These are phyloP conservation scores for Beauveria sp. DNA, from an alignment of 2,329 filamentous ascomycete species.

Conservation along the genomic window DNA sequence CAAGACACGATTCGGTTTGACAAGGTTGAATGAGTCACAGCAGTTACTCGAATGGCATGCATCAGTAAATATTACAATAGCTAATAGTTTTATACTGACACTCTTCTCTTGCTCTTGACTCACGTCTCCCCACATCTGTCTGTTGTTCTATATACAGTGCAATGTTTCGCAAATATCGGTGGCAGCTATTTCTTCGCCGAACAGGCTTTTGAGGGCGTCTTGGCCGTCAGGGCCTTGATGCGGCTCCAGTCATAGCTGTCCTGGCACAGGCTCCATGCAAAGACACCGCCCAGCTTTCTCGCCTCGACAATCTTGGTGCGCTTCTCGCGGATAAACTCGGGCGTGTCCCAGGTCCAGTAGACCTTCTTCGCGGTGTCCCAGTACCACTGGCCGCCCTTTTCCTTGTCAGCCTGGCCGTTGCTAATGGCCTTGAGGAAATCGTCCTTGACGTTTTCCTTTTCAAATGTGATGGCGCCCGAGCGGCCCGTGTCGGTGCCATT, in stretches of 20 bases:
- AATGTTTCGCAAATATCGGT: too few relatives aligned
- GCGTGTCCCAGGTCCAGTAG: slow-evolving; percentile 51
- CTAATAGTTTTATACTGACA: too few relatives aligned
- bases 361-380: slow-evolving; percentile 36
- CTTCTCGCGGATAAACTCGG: slow-evolving; percentile 39
- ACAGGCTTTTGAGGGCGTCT: too few relatives aligned
- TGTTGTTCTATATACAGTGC: too few relatives aligned
- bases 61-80: too few relatives aligned
- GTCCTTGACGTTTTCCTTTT: slow-evolving; percentile 23
- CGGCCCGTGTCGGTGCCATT: slow-evolving; percentile 51
- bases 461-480: slow-evolving; percentile 33
- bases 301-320: slow-evolving; percentile 35
- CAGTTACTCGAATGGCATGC: too few relatives aligned
- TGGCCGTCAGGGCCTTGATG: slow-evolving; percentile 29
- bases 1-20: too few relatives aligned
- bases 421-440: slow-evolving; percentile 34
- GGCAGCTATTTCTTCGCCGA: too few relatives aligned
- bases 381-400: slow-evolving; percentile 47
- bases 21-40: too few relatives aligned
- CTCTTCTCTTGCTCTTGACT: too few relatives aligned
- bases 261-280: slow-evolving; percentile 47
- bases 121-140: too few relatives aligned
- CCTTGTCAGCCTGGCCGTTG: slow-evolving; percentile 35
- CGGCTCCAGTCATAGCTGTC: slow-evolving; percentile 37
- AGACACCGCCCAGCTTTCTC: slow-evolving; percentile 39